Conservation (phyloP, 164 flowering plant species). For the Macadamia integrifolia region DNA sequence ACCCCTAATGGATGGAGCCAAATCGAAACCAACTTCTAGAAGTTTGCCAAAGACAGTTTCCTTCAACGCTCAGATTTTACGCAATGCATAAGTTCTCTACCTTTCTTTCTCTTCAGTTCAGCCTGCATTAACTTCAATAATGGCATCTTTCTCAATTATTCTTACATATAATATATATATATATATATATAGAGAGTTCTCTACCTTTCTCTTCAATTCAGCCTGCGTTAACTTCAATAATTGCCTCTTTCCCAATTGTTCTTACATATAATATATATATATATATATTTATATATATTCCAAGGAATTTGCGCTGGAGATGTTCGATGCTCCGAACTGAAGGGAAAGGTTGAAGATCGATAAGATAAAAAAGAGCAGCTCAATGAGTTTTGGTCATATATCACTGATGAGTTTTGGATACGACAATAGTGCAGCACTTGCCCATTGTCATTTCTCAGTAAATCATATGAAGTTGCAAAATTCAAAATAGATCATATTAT, state of each 20-base stretch:
- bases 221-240: too few relatives aligned
- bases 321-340: slow-evolving; percentile 84
- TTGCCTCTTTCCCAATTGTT: too few relatives aligned
- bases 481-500: too few relatives aligned
- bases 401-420: slow-evolving; percentile 48
- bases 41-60: slow-evolving; percentile 61
- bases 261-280: too few relatives aligned
- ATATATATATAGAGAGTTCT: too few relatives aligned
- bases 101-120: not conserved
- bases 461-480: too few relatives aligned
- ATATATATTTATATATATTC: slow-evolving; percentile 27
- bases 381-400: slow-evolving; percentile 84
- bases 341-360: slow-evolving; percentile 71
- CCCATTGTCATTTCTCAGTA: too few relatives aligned
- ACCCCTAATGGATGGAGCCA: slow-evolving; percentile 44
- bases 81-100: slow-evolving; percentile 76
- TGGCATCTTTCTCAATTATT: not conserved
- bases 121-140: not conserved
- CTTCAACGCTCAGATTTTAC: slow-evolving; percentile 81
- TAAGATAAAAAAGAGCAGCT: slow-evolving; percentile 81
- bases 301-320: slow-evolving; percentile 84
- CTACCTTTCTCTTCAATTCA: too few relatives aligned
- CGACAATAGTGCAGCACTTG: too few relatives aligned
- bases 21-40: slow-evolving; percentile 59
- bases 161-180: too few relatives aligned